Evolutionary conservation across 768 basidiomycete species (phyloP), one percentile per base, ranked within the genome.

Genomic region (Lactarius sp.): DNA sequence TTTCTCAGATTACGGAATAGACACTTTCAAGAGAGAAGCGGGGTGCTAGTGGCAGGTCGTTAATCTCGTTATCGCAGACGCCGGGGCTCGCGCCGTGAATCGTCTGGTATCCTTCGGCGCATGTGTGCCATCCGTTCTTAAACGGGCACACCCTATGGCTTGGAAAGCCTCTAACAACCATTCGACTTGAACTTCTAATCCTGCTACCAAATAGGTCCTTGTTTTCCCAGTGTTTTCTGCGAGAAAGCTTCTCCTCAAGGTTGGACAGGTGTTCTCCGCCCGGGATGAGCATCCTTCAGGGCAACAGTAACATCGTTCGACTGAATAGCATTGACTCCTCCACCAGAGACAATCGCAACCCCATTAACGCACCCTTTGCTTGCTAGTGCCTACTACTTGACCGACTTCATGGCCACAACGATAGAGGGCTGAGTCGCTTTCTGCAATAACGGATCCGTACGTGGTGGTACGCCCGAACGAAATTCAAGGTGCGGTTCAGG

Each of bases 331-430:
- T 27, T 27, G 27, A 27, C 3, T 27, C 27, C 27, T 27, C 27
- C 27, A 27, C 27, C 27, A 27, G 27, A 62, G 55, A 55, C 37
- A 50, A 55, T 22, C 42, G 33, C 36, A 56, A 9, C 31, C 18
- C 31, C 14, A 18, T 47, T 27, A 36, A 36, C 16, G 6, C 27
- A 5, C 12, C 36, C 46, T 44, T 82, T 88, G 1, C 79, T 90
- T 39, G 73, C 75, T 4, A 81, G 77, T 12, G 74, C 81, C 1
- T 22, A 22, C 36, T 73, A 77, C 6, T 82, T 76, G 61, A 72
- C 78, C 4, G 77, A 78, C 67, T 72, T 78, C 18, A 76, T 74
- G 8, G 74, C 72, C 27, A 88, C 90, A 85, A 89, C 88, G 6
- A 77, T 83, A 41, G 84, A 79, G 67, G 70, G 71, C 6, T 82